A percentile compares a stretch with the other conserved stretches of the same genome.
phyloP scores from a whole-genome alignment of 495 filamentous ascomycete species.

The Echria macrotheca region DNA sequence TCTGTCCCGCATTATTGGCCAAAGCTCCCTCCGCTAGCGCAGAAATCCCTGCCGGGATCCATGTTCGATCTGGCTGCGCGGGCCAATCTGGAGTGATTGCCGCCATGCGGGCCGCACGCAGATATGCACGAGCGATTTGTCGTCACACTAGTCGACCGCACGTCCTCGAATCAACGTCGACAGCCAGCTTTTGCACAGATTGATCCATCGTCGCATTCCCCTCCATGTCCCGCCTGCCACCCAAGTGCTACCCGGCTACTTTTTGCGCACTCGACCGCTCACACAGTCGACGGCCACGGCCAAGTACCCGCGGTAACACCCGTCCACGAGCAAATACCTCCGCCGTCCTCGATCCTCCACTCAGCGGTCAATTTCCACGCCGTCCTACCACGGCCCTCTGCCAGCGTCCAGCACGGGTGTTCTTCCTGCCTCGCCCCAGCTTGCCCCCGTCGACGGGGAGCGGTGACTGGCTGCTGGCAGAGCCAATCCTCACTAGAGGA shows the following conservation, averaged over 20 bases:
- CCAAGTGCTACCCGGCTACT: slow-evolving; percentile 21
- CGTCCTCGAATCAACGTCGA: slow-evolving; percentile 30
- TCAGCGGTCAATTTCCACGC: slow-evolving; percentile 17
- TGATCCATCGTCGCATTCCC: slow-evolving; percentile 6
- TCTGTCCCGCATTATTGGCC: slow-evolving; percentile 28
- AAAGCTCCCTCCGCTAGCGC: slow-evolving; percentile 25
- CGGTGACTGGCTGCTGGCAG: slow-evolving; percentile 21
- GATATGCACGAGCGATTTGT: slow-evolving; percentile 35
- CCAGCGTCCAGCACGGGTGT: slow-evolving; percentile 11
- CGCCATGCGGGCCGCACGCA: slow-evolving; percentile 33
- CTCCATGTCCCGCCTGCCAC: slow-evolving; percentile 12
- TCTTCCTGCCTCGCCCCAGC: slow-evolving; percentile 2
- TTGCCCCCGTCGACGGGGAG: slow-evolving; percentile 18
- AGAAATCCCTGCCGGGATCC: slow-evolving; percentile 16
- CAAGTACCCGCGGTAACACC: slow-evolving; percentile 28
- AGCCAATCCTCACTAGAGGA: slow-evolving; percentile 28
- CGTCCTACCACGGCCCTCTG: slow-evolving; percentile 16
- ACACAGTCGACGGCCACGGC: background rate
- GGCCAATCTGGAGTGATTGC: slow-evolving; percentile 35
- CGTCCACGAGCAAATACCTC: slow-evolving; percentile 15
- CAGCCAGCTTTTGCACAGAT: slow-evolving; percentile 16
- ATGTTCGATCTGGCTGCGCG: slow-evolving; percentile 27
- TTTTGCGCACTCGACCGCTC: background rate
- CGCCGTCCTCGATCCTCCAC: background rate
- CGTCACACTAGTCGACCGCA: slow-evolving; percentile 31